Base-by-base conservation (phyloP, 2,329 filamentous ascomycete genomes). In the Colletotrichum phormii region DNA sequence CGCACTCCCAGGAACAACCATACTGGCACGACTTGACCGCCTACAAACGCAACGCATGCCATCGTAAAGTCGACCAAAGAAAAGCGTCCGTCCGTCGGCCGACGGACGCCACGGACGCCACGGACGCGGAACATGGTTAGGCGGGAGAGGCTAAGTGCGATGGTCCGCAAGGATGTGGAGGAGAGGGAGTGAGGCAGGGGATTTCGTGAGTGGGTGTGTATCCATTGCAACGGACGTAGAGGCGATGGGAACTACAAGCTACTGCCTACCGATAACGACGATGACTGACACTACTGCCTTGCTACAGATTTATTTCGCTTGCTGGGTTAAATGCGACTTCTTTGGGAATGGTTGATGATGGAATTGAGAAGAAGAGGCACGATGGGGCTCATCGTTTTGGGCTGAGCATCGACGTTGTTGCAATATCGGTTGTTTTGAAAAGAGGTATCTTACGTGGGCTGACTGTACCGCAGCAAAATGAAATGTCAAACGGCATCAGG, bases 61-160 rank as follows among this genome's bases (percentile, higher is more conserved):
- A 64, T 64, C 62, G 62, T 37, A n/a, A 22, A 33, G 12, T 24
- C 61, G n/a, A 37, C 49, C 13, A 26, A 58, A 69, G 49, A 59
- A 55, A 46, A 57, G 59, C 24, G 61, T 55, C 61, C 65, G 70
- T 66, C 70, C 53, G 62, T 66, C 70, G 61, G 61, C 46, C 73
- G 63, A 64, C 49, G 55, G 51, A 51, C 65, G 70, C 70, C 61
- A 64, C 49, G 55, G 51, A 51, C 65, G 70, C 70, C 61, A 61
- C 65, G 61, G 24, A 53, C 35, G 61, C 15, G 51, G 60, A 69
- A 72, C 57, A 58, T 62, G 70, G 65, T 72, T 69, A 64, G 54
- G 60, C 64, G 60, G 66, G 66, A 58, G 70, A 58, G 33, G 42
- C 42, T 49, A 49, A 22, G 18, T n/a, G 5, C 42, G 37, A 42